Conservation (phyloP, 148 eudicot genomes). For the Fallopia convolvulus region DNA sequence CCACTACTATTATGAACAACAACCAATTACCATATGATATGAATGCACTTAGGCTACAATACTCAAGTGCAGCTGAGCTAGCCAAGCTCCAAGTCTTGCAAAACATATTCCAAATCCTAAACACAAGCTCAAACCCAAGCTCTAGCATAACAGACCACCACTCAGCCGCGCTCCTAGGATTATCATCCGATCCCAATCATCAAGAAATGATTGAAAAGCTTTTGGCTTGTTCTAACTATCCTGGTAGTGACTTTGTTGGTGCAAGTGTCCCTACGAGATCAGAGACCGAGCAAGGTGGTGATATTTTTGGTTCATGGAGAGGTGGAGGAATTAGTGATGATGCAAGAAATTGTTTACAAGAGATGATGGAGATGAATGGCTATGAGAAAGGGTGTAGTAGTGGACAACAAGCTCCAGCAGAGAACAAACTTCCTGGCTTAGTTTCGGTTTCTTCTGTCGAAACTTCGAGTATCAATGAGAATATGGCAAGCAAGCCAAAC, state of each 20-base stretch:
- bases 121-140: conserved; percentile 18
- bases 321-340: conserved; percentile 1
- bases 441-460: conserved; percentile 25
- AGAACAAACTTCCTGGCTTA: conserved; percentile 31
- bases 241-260: not conserved
- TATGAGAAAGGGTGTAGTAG: not conserved
- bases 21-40: conserved; percentile 7
- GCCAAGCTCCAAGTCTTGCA: conserved; percentile 54
- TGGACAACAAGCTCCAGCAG: not conserved
- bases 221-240: not conserved
- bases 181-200: conserved; percentile 4
- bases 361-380: conserved; percentile 10
- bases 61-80: conserved; percentile 22
- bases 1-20: conserved; percentile 17
- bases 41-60: conserved; percentile 8
- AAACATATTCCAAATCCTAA: conserved; percentile 39
- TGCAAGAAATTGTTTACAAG: not conserved
- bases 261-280: not conserved
- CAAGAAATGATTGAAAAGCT: conserved; percentile 10
- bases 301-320: not conserved
- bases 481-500: conserved; percentile 26
- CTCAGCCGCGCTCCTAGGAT: not conserved
- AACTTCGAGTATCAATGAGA: conserved; percentile 15
- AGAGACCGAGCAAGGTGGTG: not conserved
- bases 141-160: not conserved